These are phyloP conservation scores for Actinidia polygama DNA, from an alignment of 179 eudicot species.

Conservation along the genomic window DNA sequence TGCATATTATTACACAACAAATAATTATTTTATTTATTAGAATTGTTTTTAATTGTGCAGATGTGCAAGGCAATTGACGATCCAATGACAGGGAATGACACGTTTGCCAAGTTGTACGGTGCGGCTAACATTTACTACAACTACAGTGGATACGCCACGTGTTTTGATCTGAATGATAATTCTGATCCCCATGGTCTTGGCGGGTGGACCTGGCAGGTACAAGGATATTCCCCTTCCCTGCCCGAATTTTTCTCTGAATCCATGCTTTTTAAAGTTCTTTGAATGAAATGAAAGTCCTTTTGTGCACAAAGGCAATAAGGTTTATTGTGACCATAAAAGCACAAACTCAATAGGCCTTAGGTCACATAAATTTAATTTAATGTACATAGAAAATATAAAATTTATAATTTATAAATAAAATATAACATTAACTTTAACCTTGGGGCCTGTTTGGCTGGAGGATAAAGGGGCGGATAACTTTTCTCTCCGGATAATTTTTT, in stretches of 20 bases:
- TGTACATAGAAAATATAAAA: no score
- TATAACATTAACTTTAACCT: no score
- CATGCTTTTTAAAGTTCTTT: background rate
- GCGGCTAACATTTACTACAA: constrained; percentile 77
- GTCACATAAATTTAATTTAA: background rate
- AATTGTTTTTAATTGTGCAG: constrained; percentile 28
- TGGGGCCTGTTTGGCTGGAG: no score
- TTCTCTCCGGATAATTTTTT: no score
- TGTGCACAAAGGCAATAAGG: no score
- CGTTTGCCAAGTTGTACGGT: constrained; percentile 62
- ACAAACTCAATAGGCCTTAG: background rate
- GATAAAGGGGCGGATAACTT: no score
- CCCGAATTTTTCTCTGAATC: background rate
- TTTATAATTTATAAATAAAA: no score
- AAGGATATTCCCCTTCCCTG: background rate
- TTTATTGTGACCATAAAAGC: background rate
- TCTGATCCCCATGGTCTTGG: constrained; percentile 60
- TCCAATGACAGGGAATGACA: constrained; percentile 50
- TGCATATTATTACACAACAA: no score
- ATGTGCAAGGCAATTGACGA: constrained; percentile 86
- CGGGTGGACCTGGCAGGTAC: constrained; percentile 86
- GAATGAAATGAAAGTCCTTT: no score
- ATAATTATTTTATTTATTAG: background rate
- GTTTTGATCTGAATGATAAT: constrained; percentile 53
- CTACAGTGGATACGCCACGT: constrained; percentile 52